Evolutionary conservation across 2,329 filamentous ascomycete species (phyloP).

Genomic region (Aspergillus caelatus): DNA sequence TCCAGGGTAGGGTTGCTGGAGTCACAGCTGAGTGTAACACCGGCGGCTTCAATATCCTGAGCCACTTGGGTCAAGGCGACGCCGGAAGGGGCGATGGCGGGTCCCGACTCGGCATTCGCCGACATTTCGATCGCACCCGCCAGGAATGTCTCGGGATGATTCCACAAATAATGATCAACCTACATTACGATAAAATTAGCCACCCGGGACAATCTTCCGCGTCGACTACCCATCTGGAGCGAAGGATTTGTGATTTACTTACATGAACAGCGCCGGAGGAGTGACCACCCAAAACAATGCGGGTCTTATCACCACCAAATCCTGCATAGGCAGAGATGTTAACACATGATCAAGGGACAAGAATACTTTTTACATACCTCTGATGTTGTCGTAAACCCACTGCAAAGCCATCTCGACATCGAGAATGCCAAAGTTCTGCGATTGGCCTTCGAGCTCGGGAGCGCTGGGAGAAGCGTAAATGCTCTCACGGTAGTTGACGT

Average conservation of each 20-base stretch:
- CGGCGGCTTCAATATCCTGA: conserved; percentile 21
- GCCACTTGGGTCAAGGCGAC: conserved; percentile 24
- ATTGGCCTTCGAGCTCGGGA: conserved; percentile 23
- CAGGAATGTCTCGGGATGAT: conserved; percentile 25
- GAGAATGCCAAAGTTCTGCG: conserved; percentile 27
- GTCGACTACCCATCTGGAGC: background rate
- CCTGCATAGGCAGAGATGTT: conserved; percentile 8
- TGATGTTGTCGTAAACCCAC: conserved; percentile 26
- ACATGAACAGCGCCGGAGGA: conserved; percentile 25
- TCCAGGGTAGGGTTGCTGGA: conserved; percentile 21
- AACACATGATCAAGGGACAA: background rate
- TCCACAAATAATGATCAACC: conserved; percentile 28
- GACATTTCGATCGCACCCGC: conserved; percentile 28
- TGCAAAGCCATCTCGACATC: conserved; percentile 24
- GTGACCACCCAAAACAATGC: conserved; percentile 26
- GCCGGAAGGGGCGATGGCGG: conserved; percentile 20
- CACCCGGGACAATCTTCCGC: background rate
- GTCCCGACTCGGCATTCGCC: conserved; percentile 25
- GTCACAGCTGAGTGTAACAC: conserved; percentile 20
- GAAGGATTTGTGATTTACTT: background rate
- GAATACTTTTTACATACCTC: conserved; percentile 11
- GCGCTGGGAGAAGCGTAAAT: conserved; percentile 25
- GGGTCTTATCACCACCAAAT: conserved; percentile 25
- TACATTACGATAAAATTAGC: background rate
- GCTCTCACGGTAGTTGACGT: conserved; percentile 27